Percentiles rank a stretch among this genome's conserved stretches.
Evolutionary conservation across 495 filamentous ascomycete genomes (phyloP).

Genomic region (Aspergillus biplanus): DNA sequence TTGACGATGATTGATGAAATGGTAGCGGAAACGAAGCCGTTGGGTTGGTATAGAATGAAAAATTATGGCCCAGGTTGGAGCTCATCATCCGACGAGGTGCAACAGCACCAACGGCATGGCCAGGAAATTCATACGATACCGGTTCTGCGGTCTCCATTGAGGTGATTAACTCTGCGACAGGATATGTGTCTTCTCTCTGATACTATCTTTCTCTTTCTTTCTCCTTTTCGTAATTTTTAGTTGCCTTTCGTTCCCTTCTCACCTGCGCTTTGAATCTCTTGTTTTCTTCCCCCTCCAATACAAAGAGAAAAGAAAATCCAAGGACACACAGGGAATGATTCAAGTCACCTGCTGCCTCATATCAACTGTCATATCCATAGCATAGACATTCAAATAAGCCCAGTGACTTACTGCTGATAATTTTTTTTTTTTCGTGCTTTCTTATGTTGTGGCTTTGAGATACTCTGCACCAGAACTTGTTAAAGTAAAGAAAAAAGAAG

Average conservation of each 20-base stretch:
- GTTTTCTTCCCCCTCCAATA: neutral
- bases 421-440: constrained; percentile 26
- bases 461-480: constrained; percentile 17
- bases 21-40: constrained; percentile 41
- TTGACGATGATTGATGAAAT: constrained; percentile 41
- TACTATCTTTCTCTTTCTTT: constrained; percentile 3
- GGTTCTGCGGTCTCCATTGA: constrained; percentile 50
- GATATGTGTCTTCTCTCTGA: constrained; percentile 2
- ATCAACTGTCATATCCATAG: constrained; percentile 3
- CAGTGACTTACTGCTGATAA: constrained; percentile 9
- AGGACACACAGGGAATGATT: neutral
- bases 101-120: constrained; percentile 43
- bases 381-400: neutral
- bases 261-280: neutral
- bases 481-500: constrained; percentile 20
- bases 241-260: neutral
- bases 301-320: neutral
- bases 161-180: constrained; percentile 4
- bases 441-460: constrained; percentile 14
- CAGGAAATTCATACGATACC: constrained; percentile 47
- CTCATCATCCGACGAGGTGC: constrained; percentile 44
- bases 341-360: constrained; percentile 1
- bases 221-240: neutral
- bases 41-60: constrained; percentile 45
- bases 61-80: constrained; percentile 37